A percentile compares a stretch with the other conserved stretches of the same genome.
Evolutionary conservation across 1,139 yeast species (phyloP).

Genomic region (Candida glucosophila): DNA sequence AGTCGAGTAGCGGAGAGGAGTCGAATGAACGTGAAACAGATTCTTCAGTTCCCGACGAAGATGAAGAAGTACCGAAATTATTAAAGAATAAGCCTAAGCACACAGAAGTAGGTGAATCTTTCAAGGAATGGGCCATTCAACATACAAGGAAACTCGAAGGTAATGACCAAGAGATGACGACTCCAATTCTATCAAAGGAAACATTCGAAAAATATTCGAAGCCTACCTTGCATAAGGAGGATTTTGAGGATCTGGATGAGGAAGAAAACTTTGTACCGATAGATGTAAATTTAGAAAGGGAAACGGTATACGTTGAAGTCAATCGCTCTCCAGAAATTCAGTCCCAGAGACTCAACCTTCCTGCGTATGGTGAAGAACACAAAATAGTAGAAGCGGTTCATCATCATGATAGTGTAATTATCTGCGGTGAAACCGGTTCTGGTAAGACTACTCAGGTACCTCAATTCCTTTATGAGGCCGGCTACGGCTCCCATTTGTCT

Average conservation of each 20-base stretch:
- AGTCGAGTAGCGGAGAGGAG: constrained; percentile 9
- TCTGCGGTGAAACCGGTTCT: constrained; percentile 91
- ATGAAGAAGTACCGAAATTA: constrained; percentile 24
- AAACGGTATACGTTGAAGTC: constrained; percentile 63
- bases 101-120: constrained; percentile 34
- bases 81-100: constrained; percentile 33
- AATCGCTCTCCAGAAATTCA: constrained; percentile 60
- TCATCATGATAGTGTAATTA: constrained; percentile 81
- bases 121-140: constrained; percentile 54
- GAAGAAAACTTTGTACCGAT: constrained; percentile 50
- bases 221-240: constrained; percentile 49
- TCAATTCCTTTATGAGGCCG: constrained; percentile 76
- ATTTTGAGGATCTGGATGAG: constrained; percentile 51
- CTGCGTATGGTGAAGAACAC: constrained; percentile 89
- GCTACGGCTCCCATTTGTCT: constrained; percentile 62
- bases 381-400: constrained; percentile 92
- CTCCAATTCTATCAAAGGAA: constrained; percentile 45
- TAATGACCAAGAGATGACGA: constrained; percentile 33
- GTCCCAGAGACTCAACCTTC: constrained; percentile 58
- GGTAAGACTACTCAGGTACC: constrained; percentile 80
- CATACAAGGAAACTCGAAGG: constrained; percentile 55
- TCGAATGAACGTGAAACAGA: constrained; percentile 11
- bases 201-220: constrained; percentile 34
- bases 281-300: constrained; percentile 45
- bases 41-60: constrained; percentile 12